Conservation (phyloP, 495 filamentous ascomycete genomes). For the Oleoguttula mirabilis region DNA sequence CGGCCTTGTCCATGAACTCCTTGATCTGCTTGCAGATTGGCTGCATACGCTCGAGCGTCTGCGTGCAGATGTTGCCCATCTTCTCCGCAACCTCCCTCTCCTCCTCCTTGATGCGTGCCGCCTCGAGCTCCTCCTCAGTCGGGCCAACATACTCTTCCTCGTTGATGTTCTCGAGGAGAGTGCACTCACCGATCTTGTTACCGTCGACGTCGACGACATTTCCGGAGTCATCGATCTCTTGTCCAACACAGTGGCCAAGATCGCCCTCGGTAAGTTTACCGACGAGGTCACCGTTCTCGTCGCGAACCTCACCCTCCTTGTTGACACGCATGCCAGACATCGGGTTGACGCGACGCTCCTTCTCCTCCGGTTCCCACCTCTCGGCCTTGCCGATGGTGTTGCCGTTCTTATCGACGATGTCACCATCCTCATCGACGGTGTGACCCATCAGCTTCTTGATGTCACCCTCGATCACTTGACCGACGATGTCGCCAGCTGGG, state of each 20-base stretch:
- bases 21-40: slow-evolving; percentile 82
- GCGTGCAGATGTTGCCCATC: slow-evolving; percentile 60
- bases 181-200: slow-evolving; percentile 67
- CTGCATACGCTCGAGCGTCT: slow-evolving; percentile 70
- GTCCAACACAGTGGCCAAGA: slow-evolving; percentile 55
- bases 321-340: slow-evolving; percentile 71
- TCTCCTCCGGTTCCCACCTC: slow-evolving; percentile 68
- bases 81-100: slow-evolving; percentile 66
- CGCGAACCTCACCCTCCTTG: slow-evolving; percentile 69
- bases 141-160: slow-evolving; percentile 38
- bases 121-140: slow-evolving; percentile 40
- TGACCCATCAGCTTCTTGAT: slow-evolving; percentile 59
- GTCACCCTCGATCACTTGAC: slow-evolving; percentile 62
- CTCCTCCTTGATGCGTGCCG: slow-evolving; percentile 46
- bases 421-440: slow-evolving; percentile 70
- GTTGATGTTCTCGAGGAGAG: slow-evolving; percentile 65
- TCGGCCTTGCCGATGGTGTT: slow-evolving; percentile 73
- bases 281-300: slow-evolving; percentile 69
- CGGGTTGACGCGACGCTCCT: slow-evolving; percentile 51
- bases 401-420: slow-evolving; percentile 69
- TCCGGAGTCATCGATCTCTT: slow-evolving; percentile 75
- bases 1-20: slow-evolving; percentile 69
- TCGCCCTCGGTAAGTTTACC: slow-evolving; percentile 68
- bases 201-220: slow-evolving; percentile 75
- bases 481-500: slow-evolving; percentile 52